Base-by-base conservation (phyloP, 345 rosid species). In the Erodium maritimum region DNA sequence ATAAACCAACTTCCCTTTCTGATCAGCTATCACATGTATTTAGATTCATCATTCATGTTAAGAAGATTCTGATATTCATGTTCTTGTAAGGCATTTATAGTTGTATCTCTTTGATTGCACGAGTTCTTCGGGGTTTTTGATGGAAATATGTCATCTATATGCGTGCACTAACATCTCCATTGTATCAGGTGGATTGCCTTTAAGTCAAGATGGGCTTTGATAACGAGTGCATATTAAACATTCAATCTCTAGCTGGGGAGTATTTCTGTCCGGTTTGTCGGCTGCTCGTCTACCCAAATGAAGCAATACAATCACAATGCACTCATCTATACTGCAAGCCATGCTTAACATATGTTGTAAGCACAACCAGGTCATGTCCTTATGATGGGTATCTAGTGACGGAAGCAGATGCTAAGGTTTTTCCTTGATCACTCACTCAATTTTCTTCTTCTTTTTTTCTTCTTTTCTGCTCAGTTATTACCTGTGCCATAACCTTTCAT, bases 201-300 rank as follows among this genome's bases (percentile, higher is more conserved):
- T 42, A 42, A 42, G 16, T 42, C 54, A 55, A 21, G 53, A 84
- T 89, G 96, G 96, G 96, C 8, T 89, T 82, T 64, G 88, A 87
- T 63, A 87, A 80, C 8, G 87, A 84, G 62, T 86, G 94, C 70
- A 73, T 89, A 59, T 55, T 68, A 34, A 86, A 81, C 70, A 84
- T 83, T 62, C 86, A 89, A 70, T 77, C 84, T 55, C 69, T 89
- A 17, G 73, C 91, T 4, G 85, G 86, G 21, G 94, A 86, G 74
- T 82, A 77, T 68, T 89, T 89, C 65, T 89, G 96, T 59, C 84
- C 94, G 8, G 85, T 86, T 51, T 89, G 95, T 61, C 84, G 87
- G 5, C 55, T 82, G 56, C 88, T 89, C 13, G 79, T 89, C 23
- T 71, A 75, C 70, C 96, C 96, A n/a, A 78, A 75, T 59, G 96